Base-by-base conservation (phyloP, 441 rosid species). In the Adansonia grandidieri region DNA sequence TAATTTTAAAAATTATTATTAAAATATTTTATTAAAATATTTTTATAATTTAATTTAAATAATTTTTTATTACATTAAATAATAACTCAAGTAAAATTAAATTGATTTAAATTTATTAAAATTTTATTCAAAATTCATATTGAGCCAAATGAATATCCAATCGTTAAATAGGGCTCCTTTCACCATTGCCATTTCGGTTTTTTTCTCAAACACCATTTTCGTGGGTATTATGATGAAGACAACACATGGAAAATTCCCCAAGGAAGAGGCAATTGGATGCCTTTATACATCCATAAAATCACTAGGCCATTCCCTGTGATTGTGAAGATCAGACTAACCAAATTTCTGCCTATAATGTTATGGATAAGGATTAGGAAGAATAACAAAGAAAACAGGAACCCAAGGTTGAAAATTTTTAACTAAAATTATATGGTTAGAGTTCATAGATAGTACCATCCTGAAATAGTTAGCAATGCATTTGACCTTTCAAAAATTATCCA, bases 241-340 rank as follows among this genome's bases (percentile, higher is more conserved):
- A 56, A n/a, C 48, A 58, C 54, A 57, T 13, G 20, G 22, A 13
- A 37, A 22, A 6, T 74, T 74, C 77, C 77, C 77, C 17, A 5
- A 6, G 67, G 77, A 73, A 44, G 67, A 58, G 77, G 67, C 77
- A 73, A 73, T 44, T 19, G 48, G 62, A 54, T 53, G 48, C 47
- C 75, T 71, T 51, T 3, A 22, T 24, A 50, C 45, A 14, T 6
- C 22, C 48, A 53, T 32, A 19, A 58, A 28, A 57, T 40, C 53
- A 73, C 37, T 57, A 66, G 53, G 40, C 11, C 65, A 40, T 40
- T 6, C 53, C 65, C 48, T 13, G 14, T 60, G 66, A 28, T 62
- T 62, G 67, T 32, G 44, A 9, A 24, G 9, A 24, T 64, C 28
- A 45, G 32, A 17, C 45, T 28, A 14, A 7, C 45, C 47, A 54